phyloP scores from a whole-genome alignment of 495 filamentous ascomycete genomes.

The Trichoderma gamsii region DNA sequence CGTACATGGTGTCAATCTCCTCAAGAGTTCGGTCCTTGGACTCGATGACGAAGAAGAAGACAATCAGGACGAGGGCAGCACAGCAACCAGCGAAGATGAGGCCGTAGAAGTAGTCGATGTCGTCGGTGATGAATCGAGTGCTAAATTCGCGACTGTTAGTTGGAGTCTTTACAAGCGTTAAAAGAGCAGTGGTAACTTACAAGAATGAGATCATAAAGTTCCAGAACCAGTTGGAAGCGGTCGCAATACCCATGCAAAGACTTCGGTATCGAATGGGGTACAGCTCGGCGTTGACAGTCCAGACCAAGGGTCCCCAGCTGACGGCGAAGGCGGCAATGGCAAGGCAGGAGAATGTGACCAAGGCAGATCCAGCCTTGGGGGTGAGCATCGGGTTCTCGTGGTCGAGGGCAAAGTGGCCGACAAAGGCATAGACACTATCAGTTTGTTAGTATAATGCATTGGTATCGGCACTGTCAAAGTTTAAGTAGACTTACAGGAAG shows the following conservation, averaged over 20 bases:
- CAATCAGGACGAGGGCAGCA: slow-evolving; percentile 58
- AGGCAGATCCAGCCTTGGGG: slow-evolving; percentile 22
- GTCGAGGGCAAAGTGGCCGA: slow-evolving; percentile 52
- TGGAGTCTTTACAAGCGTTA: neutral
- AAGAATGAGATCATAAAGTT: slow-evolving; percentile 73
- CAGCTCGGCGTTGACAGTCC: slow-evolving; percentile 74
- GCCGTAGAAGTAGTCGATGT: slow-evolving; percentile 76
- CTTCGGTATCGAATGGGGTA: slow-evolving; percentile 74
- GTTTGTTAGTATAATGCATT: slow-evolving; percentile 37
- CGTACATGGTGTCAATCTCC: slow-evolving; percentile 79
- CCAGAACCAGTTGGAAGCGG: slow-evolving; percentile 82
- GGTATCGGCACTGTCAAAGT: slow-evolving; percentile 41
- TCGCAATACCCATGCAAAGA: slow-evolving; percentile 68
- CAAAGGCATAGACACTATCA: slow-evolving; percentile 56
- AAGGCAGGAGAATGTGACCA: slow-evolving; percentile 15
- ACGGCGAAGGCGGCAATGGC: slow-evolving; percentile 53
- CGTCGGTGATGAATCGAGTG: slow-evolving; percentile 53
- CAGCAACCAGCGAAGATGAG: slow-evolving; percentile 77
- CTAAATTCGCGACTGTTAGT: neutral
- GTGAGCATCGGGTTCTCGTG: slow-evolving; percentile 22
- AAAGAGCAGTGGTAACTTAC: neutral
- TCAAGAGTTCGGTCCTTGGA: slow-evolving; percentile 50
- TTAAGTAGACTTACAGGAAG: slow-evolving; percentile 44
- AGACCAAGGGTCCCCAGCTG: slow-evolving; percentile 83
- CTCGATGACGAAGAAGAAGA: slow-evolving; percentile 69